Evolutionary conservation across 352 stramenopile species (phyloP), one percentile per base, ranked within the genome.

Genomic region (Pythium insidiosum): DNA sequence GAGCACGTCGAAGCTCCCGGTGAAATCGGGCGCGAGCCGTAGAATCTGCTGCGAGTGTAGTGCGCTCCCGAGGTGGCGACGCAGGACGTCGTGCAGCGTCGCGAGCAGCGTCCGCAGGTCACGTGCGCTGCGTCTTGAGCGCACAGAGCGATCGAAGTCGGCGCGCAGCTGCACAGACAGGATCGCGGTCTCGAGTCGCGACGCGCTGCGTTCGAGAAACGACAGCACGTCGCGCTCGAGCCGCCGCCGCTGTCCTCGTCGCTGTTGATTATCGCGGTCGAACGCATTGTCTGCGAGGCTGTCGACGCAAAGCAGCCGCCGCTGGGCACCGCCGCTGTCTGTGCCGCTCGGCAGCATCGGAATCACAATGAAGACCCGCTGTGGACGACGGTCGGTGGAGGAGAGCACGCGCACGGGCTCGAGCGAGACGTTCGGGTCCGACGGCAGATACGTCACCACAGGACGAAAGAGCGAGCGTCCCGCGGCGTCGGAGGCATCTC

Each of bases 31-130:
- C 1, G 72, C 79, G 1, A 92, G 61, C 0, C 56, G 55, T 29
- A 92, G 0, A 18, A 92, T 63, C 34, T 92, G 76, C 22, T 83
- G 68, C 6, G 74, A 88, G 25, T 89, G 73, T 0, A 88, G 19
- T 6, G 48, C 40, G 5, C 65, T 15, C 9, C 28, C 59, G 6
- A 89, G 54, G 5, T 87, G 66, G 0, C 61, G 63, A 9, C 65
- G 66, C n/a, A 85, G 39, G 6, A 78, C 49, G 12, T 58, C 30
- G 7, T 87, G 43, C 23, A 83, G 40, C 0, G 51, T 63, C 2
- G 50, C 43, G 31, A 63, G 77, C 33, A 70, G 75, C 0, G 47
- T 19, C 1, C 58, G 55, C 2, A 82, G 50, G 16, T 73, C 0
- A 44, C 6, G 13, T 88, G 76, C 62, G 54, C 7, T 34, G 40